A percentile compares a stretch with the other conserved stretches of the same genome.
Conservation (phyloP, 768 basidiomycete genomes). For the Collybiopsis confluens region DNA sequence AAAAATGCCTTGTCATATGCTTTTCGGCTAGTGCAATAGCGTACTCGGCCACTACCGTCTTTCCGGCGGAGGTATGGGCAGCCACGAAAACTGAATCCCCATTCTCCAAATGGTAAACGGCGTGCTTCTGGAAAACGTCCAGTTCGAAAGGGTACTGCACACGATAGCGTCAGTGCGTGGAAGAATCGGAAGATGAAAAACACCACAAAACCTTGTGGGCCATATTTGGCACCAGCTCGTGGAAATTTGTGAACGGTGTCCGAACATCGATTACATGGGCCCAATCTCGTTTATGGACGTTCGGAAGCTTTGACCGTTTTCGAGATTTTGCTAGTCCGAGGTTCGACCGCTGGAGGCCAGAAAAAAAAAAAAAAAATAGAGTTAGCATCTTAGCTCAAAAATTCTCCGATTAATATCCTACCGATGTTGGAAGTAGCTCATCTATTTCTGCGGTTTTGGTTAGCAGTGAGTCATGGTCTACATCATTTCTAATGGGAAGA, state of each 20-base stretch:
- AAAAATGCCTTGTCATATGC: slow-evolving; percentile 90
- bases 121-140: slow-evolving; percentile 98
- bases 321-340: slow-evolving; percentile 48
- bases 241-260: slow-evolving; percentile 83
- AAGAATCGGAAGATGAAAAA: background rate
- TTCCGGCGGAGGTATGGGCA: slow-evolving; percentile 98
- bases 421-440: slow-evolving; percentile 67
- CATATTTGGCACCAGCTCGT: slow-evolving; percentile 93
- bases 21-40: slow-evolving; percentile 95
- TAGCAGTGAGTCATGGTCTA: slow-evolving; percentile 2
- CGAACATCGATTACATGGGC: slow-evolving; percentile 96
- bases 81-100: slow-evolving; percentile 99
- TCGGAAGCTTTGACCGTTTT: slow-evolving; percentile 34
- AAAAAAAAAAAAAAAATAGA: slow-evolving; percentile 2
- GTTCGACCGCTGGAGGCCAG: slow-evolving; percentile 43
- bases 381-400: background rate
- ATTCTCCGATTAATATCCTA: slow-evolving; percentile 20
- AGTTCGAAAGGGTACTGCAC: slow-evolving; percentile 95
- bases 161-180: background rate
- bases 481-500: background rate
- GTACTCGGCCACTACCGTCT: slow-evolving; percentile 98
- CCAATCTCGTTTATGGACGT: slow-evolving; percentile 87
- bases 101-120: slow-evolving; percentile 94
- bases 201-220: slow-evolving; percentile 71
- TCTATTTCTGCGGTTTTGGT: slow-evolving; percentile 56